These are phyloP conservation scores for Amanita subjunquillea DNA, from an alignment of 768 basidiomycete genomes.

Conservation along the genomic window DNA sequence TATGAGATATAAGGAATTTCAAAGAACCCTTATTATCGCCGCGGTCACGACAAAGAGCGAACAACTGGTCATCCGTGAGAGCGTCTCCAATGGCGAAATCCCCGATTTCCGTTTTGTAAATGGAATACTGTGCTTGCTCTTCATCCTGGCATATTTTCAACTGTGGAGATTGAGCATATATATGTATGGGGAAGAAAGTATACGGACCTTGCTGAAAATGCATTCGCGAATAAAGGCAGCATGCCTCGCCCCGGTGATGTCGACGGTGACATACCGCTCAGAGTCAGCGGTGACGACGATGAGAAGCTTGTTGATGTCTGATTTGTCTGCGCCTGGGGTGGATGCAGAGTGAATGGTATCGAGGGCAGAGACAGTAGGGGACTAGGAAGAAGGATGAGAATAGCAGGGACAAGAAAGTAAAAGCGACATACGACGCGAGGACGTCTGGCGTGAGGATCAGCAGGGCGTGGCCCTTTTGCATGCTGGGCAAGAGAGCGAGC, in stretches of 20 bases:
- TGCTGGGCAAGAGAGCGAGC: conserved; percentile 15
- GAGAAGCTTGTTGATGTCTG: conserved; percentile 25
- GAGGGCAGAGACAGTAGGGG: conserved; percentile 27
- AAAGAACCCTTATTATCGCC: conserved; percentile 75
- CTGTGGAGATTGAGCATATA: conserved; percentile 25
- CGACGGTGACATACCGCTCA: conserved; percentile 65
- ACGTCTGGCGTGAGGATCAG: conserved; percentile 13
- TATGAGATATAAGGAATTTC: conserved; percentile 74
- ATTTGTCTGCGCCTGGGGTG: conserved; percentile 10
- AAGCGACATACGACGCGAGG: conserved; percentile 23
- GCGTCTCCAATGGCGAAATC: conserved; percentile 66
- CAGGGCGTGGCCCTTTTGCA: conserved; percentile 3
- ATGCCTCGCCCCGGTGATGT: conserved; percentile 54
- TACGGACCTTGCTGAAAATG: conserved; percentile 66
- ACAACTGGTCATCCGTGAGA: conserved; percentile 58
- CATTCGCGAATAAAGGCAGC: conserved; percentile 69
- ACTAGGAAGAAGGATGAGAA: conserved; percentile 22
- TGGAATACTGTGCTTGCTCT: conserved; percentile 55
- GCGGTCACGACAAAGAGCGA: conserved; percentile 57
- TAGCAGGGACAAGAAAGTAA: not conserved
- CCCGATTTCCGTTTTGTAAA: conserved; percentile 86
- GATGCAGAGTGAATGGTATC: conserved; percentile 22
- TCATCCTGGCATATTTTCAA: conserved; percentile 81
- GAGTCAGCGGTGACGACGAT: conserved; percentile 72
- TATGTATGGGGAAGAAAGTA: conserved; percentile 6